Evolutionary conservation across 495 filamentous ascomycete genomes (phyloP).

Genomic region (Neurospora sp.): DNA sequence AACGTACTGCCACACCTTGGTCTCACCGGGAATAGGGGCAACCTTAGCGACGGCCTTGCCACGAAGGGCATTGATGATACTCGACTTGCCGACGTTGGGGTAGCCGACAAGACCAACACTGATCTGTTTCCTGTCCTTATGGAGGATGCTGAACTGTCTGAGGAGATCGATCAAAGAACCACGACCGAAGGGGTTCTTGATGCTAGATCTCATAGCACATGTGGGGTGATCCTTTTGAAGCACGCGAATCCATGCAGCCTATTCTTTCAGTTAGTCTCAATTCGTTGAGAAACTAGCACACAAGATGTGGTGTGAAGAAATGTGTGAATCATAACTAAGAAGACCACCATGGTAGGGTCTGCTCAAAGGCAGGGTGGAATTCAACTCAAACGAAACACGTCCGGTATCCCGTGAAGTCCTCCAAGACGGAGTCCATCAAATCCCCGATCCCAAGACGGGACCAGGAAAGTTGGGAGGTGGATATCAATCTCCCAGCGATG

Average conservation of each 20-base stretch:
- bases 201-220: slow-evolving; percentile 81
- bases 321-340: slow-evolving; percentile 99
- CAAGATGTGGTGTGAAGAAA: slow-evolving; percentile 21
- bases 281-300: background rate
- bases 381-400: slow-evolving; percentile 76
- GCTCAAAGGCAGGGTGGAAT: slow-evolving; percentile 34
- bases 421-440: slow-evolving; percentile 79
- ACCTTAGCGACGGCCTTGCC: slow-evolving; percentile 90
- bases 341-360: slow-evolving; percentile 47
- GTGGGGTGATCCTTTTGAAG: slow-evolving; percentile 68
- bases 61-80: slow-evolving; percentile 84
- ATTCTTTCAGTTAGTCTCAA: slow-evolving; percentile 7
- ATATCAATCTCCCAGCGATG: slow-evolving; percentile 85
- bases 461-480: slow-evolving; percentile 52
- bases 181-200: slow-evolving; percentile 82
- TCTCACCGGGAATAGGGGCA: slow-evolving; percentile 92
- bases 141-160: slow-evolving; percentile 86
- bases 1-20: slow-evolving; percentile 81
- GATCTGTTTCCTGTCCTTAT: slow-evolving; percentile 85
- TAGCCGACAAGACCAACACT: slow-evolving; percentile 84
- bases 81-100: slow-evolving; percentile 67
- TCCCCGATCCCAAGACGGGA: slow-evolving; percentile 46
- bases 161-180: slow-evolving; percentile 55
- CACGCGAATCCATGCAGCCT: slow-evolving; percentile 24
- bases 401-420: slow-evolving; percentile 58